A percentile compares a stretch with the other conserved stretches of the same genome.
These are phyloP conservation scores for Podila epicladia DNA, from an alignment of 192 early-diverging fungal genomes.

Conservation along the genomic window DNA sequence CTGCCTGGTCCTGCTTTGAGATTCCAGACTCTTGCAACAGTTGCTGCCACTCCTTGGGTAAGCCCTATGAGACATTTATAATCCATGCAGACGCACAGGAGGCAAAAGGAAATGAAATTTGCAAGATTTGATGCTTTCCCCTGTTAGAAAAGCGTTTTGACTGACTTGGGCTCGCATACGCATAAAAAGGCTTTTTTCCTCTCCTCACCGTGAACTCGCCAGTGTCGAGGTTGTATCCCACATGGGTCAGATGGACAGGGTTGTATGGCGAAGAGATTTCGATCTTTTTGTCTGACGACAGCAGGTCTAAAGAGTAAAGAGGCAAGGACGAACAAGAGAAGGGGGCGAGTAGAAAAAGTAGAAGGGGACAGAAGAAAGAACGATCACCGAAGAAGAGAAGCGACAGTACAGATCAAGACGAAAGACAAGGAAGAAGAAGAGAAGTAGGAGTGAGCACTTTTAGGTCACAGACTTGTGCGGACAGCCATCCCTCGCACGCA, in stretches of 20 bases:
- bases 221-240: constrained; percentile 96
- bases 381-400: not conserved
- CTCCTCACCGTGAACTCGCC: constrained; percentile 87
- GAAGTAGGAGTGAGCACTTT: not conserved
- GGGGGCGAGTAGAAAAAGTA: not conserved
- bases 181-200: not conserved
- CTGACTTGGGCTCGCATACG: not conserved
- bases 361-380: not conserved
- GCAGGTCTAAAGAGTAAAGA: constrained; percentile 51
- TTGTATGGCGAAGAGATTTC: constrained; percentile 97
- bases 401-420: not conserved
- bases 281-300: constrained; percentile 77
- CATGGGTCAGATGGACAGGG: constrained; percentile 96
- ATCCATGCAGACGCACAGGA: not conserved
- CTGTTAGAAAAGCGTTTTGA: not conserved
- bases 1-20: constrained; percentile 92
- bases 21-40: constrained; percentile 95
- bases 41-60: constrained; percentile 94
- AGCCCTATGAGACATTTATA: constrained; percentile 67
- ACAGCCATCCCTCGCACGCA: not conserved
- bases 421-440: not conserved
- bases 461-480: not conserved
- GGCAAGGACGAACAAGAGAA: not conserved
- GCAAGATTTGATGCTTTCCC: too few species aligned
- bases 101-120: not conserved